Base-by-base conservation (phyloP, 306 rosid genomes). In the Abrus precatorius region DNA sequence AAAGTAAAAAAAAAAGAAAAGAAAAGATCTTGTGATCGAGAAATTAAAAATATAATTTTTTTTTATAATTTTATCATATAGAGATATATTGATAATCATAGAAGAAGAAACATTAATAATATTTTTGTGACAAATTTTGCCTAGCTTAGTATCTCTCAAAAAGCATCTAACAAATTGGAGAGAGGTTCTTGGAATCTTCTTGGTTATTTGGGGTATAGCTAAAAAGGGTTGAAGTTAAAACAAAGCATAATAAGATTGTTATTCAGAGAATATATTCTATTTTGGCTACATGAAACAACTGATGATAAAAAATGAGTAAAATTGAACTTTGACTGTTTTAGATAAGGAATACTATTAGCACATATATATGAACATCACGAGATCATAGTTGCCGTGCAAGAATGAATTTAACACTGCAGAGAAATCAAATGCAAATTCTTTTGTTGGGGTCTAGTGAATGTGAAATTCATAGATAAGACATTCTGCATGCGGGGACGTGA, bases 171-270 rank as follows among this genome's bases (percentile, higher is more conserved):
- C 10, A 29, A 72, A 52, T 27, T 50, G 62, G 7, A 29, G 13
- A 61, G 7, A 55, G 52, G 6, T 65, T 56, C 52, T 43, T 41
- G 54, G 55, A 61, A 30, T 41, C 13, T 76, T 70, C 6, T 69
- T 14, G 29, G 3, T 77, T 43, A 50, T 76, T 68, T 48, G 73
- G 64, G 59, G 49, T 49, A 66, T 74, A 36, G 56, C 20, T 14
- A 59, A 69, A 69, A 61, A 49, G 33, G 8, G 30, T 20, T 13
- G 38, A 81, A 40, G 81, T 75, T 82, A 76, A 63, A 71, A 76
- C 30, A 75, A 76, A 47, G 69, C 48, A 74, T 2, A 76, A 64
- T 3, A 11, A 33, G 10, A 75, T 72, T 20, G 41, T 2, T 47
- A 11, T 48, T 7, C 1, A 64, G 50, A 84, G 53, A 50, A 59